Evolutionary conservation across 1,139 yeast genomes (phyloP).

Genomic region (Waltiozyma sp.): DNA sequence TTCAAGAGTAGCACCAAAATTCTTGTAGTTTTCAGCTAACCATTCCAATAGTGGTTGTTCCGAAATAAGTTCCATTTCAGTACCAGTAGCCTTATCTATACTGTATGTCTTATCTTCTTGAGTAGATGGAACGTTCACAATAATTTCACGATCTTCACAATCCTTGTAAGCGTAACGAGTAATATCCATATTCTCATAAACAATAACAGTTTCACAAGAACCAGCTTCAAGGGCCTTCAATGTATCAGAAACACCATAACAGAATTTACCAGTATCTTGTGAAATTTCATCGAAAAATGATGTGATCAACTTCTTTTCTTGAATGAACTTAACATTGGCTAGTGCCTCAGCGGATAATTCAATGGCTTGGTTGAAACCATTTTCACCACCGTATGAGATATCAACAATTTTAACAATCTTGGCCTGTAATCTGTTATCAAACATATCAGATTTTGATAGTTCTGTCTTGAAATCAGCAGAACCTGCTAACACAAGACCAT

Average conservation of each 20-base stretch:
- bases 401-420: conserved; percentile 90
- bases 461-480: conserved; percentile 97
- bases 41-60: conserved; percentile 64
- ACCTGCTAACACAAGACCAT: conserved; percentile 94
- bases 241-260: conserved; percentile 96
- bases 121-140: conserved; percentile 63
- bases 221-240: conserved; percentile 92
- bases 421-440: conserved; percentile 78
- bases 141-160: conserved; percentile 65
- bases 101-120: conserved; percentile 69
- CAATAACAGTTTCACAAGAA: conserved; percentile 87
- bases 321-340: conserved; percentile 93
- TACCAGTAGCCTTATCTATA: conserved; percentile 66
- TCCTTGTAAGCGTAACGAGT: conserved; percentile 79
- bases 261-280: conserved; percentile 92
- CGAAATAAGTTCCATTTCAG: conserved; percentile 11
- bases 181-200: conserved; percentile 81
- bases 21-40: conserved; percentile 94
- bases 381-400: conserved; percentile 97
- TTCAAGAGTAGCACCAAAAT: conserved; percentile 89
- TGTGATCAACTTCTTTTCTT: conserved; percentile 91
- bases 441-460: conserved; percentile 82
- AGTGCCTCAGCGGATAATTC: conserved; percentile 94
- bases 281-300: conserved; percentile 93
- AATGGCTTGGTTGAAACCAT: conserved; percentile 97